A percentile compares a stretch with the other conserved stretches of the same genome.
phyloP scores from a whole-genome alignment of 352 stramenopile species.

The Lagenidium sp. region DNA sequence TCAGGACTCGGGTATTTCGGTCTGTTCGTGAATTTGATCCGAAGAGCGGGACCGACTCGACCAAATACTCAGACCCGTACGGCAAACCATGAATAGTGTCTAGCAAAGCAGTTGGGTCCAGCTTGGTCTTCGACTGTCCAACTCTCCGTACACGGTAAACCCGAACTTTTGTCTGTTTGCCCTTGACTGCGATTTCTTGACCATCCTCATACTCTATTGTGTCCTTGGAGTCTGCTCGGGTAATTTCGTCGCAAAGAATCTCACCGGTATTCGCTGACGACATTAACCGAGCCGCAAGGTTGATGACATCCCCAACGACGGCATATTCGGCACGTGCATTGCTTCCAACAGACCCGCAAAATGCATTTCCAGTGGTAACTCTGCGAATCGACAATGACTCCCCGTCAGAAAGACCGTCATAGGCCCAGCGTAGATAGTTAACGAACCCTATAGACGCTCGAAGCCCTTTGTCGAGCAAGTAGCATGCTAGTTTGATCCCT shows the following conservation, averaged over 20 bases:
- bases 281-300: slow-evolving; percentile 76
- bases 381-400: slow-evolving; percentile 13
- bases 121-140: slow-evolving; percentile 19
- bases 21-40: slow-evolving; percentile 12
- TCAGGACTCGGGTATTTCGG: slow-evolving; percentile 25
- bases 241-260: slow-evolving; percentile 73
- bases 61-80: slow-evolving; percentile 38
- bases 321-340: slow-evolving; percentile 65
- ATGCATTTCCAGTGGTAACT: slow-evolving; percentile 62
- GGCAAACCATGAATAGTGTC: slow-evolving; percentile 23
- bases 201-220: slow-evolving; percentile 37
- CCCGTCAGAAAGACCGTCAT: neutral
- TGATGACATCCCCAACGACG: slow-evolving; percentile 79
- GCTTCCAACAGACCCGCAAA: slow-evolving; percentile 67
- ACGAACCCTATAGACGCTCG: slow-evolving; percentile 55
- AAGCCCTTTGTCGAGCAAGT: slow-evolving; percentile 52
- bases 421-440: neutral
- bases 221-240: slow-evolving; percentile 42
- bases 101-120: slow-evolving; percentile 22
- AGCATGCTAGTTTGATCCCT: slow-evolving; percentile 54
- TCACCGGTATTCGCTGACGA: slow-evolving; percentile 34
- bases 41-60: slow-evolving; percentile 38
- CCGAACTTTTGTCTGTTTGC: slow-evolving; percentile 32
- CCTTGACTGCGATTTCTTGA: slow-evolving; percentile 51
- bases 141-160: slow-evolving; percentile 36